Base-by-base conservation (phyloP, 2,329 filamentous ascomycete species). In the Fusarium sulawesiense region DNA sequence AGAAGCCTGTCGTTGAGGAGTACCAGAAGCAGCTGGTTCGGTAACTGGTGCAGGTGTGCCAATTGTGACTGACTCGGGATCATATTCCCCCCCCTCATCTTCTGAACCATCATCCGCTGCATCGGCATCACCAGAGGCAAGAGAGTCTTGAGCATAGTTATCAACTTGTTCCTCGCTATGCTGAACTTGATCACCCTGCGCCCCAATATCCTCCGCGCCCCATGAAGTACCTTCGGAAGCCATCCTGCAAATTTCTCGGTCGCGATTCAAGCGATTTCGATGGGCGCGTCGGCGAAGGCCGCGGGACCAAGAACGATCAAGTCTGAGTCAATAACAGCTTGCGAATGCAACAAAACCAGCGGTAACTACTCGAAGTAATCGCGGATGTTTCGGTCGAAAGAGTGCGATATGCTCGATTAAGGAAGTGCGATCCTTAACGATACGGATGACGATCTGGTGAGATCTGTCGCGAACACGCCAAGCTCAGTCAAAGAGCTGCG, bases 61-160 rank as follows among this genome's bases (percentile, higher is more conserved):
- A 68, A 85, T 79, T 56, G 82, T 81, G 75, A 88, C 81, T 59
- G 86, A 87, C 75, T 87, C 86, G 62, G 86, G 86, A 69, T 88
- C 86, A 81, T 88, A 88, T 73, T 88, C 87, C 71, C 80, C 85
- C 64, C 82, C 84, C 77, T 87, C 86, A 71, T 87, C 86, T 74
- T 87, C 86, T 74, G 78, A 79, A 71, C 81, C 83, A 78, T 83
- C 81, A 75, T 81, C 79, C 76, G 79, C 81, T 72, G 78, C 75
- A 76, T 87, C 85, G 83, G 78, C 75, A 76, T 87, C 85, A 84
- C 83, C 84, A 78, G 81, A 77, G 77, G 80, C 82, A 82, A 81
- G 79, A 71, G 80, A 81, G 74, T 80, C 78, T 78, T 80, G 79
- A 73, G 80, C 82, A 82, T 80, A 78, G 77, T 84, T 82, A 83